These are phyloP conservation scores for Colletotrichum caudatum DNA, from an alignment of 2,329 filamentous ascomycete genomes.

Conservation along the genomic window DNA sequence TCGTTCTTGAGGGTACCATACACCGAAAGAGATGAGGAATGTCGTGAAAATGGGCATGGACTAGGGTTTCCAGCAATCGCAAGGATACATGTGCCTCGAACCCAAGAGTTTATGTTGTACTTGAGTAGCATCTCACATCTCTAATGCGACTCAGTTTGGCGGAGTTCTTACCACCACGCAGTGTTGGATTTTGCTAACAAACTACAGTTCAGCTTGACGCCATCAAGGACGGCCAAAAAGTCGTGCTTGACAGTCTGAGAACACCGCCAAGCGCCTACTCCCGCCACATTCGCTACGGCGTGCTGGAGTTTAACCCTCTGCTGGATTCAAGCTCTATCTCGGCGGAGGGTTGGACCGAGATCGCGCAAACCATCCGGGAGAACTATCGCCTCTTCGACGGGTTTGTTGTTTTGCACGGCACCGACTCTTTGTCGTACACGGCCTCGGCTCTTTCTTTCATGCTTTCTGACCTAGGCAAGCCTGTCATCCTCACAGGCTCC, in stretches of 20 bases:
- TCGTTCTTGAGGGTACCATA: slow-evolving; percentile 23
- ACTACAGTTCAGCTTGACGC: slow-evolving; percentile 63
- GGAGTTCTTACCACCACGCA: background rate
- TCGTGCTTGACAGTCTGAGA: slow-evolving; percentile 75
- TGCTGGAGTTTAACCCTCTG: slow-evolving; percentile 85
- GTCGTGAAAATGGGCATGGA: background rate
- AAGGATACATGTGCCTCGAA: background rate
- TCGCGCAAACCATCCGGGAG: slow-evolving; percentile 80
- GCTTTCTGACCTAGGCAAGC: slow-evolving; percentile 90
- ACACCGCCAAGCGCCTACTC: slow-evolving; percentile 85
- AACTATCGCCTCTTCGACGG: slow-evolving; percentile 93
- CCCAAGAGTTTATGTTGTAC: background rate
- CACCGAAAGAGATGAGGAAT: background rate
- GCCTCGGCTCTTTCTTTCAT: slow-evolving; percentile 93
- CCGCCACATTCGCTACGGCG: slow-evolving; percentile 83
- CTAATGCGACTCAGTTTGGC: background rate
- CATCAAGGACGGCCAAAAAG: slow-evolving; percentile 61
- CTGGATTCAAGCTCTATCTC: slow-evolving; percentile 93
- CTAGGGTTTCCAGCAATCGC: slow-evolving; percentile 4
- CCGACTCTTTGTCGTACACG: slow-evolving; percentile 90
- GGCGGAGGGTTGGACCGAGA: slow-evolving; percentile 86
- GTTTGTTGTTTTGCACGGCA: slow-evolving; percentile 91
- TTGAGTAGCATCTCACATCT: background rate
- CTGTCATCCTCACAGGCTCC: slow-evolving; percentile 86
- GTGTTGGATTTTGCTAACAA: slow-evolving; percentile 14